phyloP scores from a whole-genome alignment of 208 protist genomes.

The Crithidia fasciculata region DNA sequence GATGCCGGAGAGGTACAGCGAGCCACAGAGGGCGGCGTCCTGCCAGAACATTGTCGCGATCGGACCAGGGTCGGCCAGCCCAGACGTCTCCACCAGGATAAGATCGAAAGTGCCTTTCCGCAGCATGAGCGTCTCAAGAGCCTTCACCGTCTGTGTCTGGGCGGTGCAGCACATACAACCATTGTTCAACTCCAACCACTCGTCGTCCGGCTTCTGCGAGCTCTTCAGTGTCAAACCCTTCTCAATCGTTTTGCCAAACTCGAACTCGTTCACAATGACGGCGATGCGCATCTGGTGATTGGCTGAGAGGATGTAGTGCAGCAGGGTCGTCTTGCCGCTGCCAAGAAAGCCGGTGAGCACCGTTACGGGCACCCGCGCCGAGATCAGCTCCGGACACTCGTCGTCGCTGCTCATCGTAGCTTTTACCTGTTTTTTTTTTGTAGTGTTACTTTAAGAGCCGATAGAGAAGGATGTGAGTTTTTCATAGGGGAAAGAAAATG shows the following conservation, averaged over 20 bases:
- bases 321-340: conserved; percentile 94
- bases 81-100: conserved; percentile 91
- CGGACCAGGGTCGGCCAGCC: conserved; percentile 93
- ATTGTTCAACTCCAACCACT: conserved; percentile 96
- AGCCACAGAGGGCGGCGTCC: conserved; percentile 83
- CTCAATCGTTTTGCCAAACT: conserved; percentile 92
- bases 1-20: conserved; percentile 88
- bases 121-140: conserved; percentile 85
- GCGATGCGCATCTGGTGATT: conserved; percentile 91
- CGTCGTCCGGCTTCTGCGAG: conserved; percentile 92
- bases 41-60: conserved; percentile 96
- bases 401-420: conserved; percentile 57
- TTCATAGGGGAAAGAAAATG: too few species aligned
- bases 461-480: not conserved
- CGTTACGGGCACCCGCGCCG: conserved; percentile 83
- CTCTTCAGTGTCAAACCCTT: conserved; percentile 91
- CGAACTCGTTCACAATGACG: conserved; percentile 95
- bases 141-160: conserved; percentile 84
- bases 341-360: conserved; percentile 96
- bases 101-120: conserved; percentile 90
- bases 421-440: too few species aligned
- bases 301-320: conserved; percentile 92
- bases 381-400: conserved; percentile 84
- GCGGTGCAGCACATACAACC: conserved; percentile 97
- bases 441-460: conserved; percentile 1